Evolutionary conservation across 1,139 yeast genomes (phyloP).

Genomic region (Geotrichum carabidarum): DNA sequence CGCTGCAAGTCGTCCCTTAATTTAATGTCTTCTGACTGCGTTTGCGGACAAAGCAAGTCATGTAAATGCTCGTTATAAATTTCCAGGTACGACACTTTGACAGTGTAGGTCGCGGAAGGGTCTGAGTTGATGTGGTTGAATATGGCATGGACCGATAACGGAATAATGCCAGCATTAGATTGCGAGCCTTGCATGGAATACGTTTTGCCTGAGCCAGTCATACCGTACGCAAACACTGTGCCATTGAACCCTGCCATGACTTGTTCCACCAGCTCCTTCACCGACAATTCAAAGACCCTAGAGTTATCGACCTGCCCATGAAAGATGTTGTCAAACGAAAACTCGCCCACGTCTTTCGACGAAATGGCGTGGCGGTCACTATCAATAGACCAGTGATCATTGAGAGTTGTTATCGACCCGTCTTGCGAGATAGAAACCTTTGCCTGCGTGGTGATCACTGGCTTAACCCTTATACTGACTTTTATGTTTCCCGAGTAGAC

Average conservation of each 20-base stretch:
- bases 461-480: constrained; percentile 38
- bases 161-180: constrained; percentile 70
- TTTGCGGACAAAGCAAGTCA: constrained; percentile 50
- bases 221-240: constrained; percentile 87
- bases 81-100: constrained; percentile 71
- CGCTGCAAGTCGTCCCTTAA: constrained; percentile 67
- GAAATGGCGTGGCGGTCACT: constrained; percentile 25
- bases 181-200: constrained; percentile 78
- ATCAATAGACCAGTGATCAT: constrained; percentile 29
- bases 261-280: constrained; percentile 56
- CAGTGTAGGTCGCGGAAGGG: constrained; percentile 37
- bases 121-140: constrained; percentile 43
- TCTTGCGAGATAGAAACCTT: constrained; percentile 1
- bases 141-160: constrained; percentile 63
- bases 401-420: constrained; percentile 12
- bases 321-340: constrained; percentile 77
- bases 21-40: constrained; percentile 48
- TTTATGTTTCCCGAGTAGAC: constrained; percentile 36
- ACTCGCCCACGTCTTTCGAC: constrained; percentile 42
- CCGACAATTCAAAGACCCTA: constrained; percentile 58
- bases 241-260: constrained; percentile 80
- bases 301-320: constrained; percentile 45
- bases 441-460: constrained; percentile 21
- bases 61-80: constrained; percentile 82
- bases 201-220: constrained; percentile 96